Evolutionary conservation across 805 yeast genomes (phyloP).

Genomic region (Maudiozyma bulderi): DNA sequence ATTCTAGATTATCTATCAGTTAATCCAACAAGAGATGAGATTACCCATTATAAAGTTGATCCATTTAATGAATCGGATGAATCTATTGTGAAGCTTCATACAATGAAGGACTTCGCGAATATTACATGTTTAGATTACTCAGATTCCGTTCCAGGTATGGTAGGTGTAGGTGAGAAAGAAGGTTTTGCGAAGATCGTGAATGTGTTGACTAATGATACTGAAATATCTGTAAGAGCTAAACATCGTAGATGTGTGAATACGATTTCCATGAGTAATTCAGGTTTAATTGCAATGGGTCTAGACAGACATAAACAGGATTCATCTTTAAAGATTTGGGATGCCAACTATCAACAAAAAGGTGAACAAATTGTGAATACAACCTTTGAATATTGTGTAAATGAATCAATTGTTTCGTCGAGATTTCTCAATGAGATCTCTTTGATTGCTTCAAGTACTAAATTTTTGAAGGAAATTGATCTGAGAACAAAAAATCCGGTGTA

Average conservation of each 20-base stretch:
- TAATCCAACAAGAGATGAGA: slow-evolving; percentile 74
- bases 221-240: slow-evolving; percentile 39
- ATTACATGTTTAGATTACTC: slow-evolving; percentile 64
- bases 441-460: slow-evolving; percentile 67
- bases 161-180: slow-evolving; percentile 65
- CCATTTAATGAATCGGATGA: slow-evolving; percentile 41
- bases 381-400: slow-evolving; percentile 56
- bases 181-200: slow-evolving; percentile 61
- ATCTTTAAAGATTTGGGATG: slow-evolving; percentile 73
- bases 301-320: slow-evolving; percentile 72
- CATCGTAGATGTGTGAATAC: slow-evolving; percentile 70
- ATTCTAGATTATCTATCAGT: slow-evolving; percentile 41
- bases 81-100: slow-evolving; percentile 41
- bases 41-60: slow-evolving; percentile 52
- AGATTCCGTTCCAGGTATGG: slow-evolving; percentile 42
- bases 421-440: slow-evolving; percentile 57
- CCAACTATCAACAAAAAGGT: slow-evolving; percentile 47
- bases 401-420: slow-evolving; percentile 57
- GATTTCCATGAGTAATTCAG: slow-evolving; percentile 54
- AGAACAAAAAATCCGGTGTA: slow-evolving; percentile 54
- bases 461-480: slow-evolving; percentile 67
- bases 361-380: slow-evolving; percentile 47
- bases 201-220: slow-evolving; percentile 28
- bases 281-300: slow-evolving; percentile 65
- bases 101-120: slow-evolving; percentile 54